phyloP scores from a whole-genome alignment of 306 rosid genomes.

The Castanopsis chinensis region DNA sequence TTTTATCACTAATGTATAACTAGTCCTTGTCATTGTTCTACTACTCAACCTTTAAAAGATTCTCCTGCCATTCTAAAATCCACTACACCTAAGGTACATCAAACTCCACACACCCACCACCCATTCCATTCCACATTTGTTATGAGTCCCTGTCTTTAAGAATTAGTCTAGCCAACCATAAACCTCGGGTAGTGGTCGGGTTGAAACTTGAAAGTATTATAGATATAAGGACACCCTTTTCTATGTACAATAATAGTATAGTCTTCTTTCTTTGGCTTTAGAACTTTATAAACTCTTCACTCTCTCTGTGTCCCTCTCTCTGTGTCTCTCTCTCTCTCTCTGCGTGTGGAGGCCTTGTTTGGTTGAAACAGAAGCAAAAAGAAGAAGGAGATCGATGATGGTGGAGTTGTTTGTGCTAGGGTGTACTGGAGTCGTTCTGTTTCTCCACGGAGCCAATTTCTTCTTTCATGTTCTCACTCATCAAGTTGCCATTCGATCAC shows the following conservation, averaged over 20 bases:
- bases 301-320: background rate
- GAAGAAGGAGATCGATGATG: constrained; percentile 25
- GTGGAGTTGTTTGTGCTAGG: constrained; percentile 41
- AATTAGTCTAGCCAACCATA: too few relatives aligned
- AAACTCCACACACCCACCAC: background rate
- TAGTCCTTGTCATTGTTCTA: background rate
- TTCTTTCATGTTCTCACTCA: constrained; percentile 36
- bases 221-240: too few relatives aligned
- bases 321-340: background rate
- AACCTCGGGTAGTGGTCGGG: too few relatives aligned
- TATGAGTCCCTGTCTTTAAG: too few relatives aligned
- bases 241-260: too few relatives aligned
- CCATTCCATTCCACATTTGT: background rate
- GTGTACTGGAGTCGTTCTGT: constrained; percentile 40
- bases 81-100: background rate
- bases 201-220: too few relatives aligned
- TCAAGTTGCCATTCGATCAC: constrained; percentile 36
- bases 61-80: background rate
- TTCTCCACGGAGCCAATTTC: constrained; percentile 48
- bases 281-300: background rate
- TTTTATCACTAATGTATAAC: too few relatives aligned
- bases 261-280: background rate
- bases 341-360: background rate
- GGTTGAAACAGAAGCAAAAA: background rate
- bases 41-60: background rate